A percentile compares a stretch with the other conserved stretches of the same genome.
Evolutionary conservation across 2,329 filamentous ascomycete species (phyloP).

Genomic region (Sphaerulina musiva): DNA sequence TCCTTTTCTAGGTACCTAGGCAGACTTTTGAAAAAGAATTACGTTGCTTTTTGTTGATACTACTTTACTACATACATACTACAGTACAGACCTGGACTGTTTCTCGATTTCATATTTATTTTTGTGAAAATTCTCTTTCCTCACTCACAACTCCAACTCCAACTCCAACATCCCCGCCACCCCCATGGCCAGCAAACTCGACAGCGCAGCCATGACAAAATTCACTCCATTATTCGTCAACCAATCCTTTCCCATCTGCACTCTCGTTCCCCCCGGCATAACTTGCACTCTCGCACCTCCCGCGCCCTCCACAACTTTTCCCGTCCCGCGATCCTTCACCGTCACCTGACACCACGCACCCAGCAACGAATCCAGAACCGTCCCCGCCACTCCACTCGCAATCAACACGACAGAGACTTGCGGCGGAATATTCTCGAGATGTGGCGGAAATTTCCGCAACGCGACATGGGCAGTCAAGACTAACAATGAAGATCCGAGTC

Average conservation of each 20-base stretch:
- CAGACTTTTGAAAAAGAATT: too few relatives aligned
- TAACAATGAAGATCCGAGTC: slow-evolving; percentile 47
- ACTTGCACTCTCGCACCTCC: slow-evolving; percentile 47
- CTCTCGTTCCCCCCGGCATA: slow-evolving; percentile 30
- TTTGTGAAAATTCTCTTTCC: not conserved
- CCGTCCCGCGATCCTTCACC: slow-evolving; percentile 73
- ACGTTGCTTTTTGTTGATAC: too few relatives aligned
- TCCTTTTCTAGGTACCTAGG: too few relatives aligned
- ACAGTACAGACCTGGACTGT: too few relatives aligned
- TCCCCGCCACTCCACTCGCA: slow-evolving; percentile 69
- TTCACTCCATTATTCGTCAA: slow-evolving; percentile 97
- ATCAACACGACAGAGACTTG: slow-evolving; percentile 44
- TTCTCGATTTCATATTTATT: too few relatives aligned
- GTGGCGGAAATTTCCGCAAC: slow-evolving; percentile 18
- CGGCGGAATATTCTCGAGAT: slow-evolving; percentile 11
- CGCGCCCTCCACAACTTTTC: slow-evolving; percentile 80
- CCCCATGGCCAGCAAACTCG: slow-evolving; percentile 73
- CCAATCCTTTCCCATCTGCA: slow-evolving; percentile 62
- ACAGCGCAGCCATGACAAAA: slow-evolving; percentile 75
- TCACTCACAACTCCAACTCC: slow-evolving; percentile 4
- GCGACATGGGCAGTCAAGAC: slow-evolving; percentile 58
- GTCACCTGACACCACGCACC: slow-evolving; percentile 80
- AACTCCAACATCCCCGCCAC: slow-evolving; percentile 35
- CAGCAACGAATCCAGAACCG: slow-evolving; percentile 77
- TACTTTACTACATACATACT: too few relatives aligned